Percentiles rank a stretch among this genome's conserved stretches.
Evolutionary conservation across 2,329 filamentous ascomycete species (phyloP).

Genomic region (Fusarium sp.): DNA sequence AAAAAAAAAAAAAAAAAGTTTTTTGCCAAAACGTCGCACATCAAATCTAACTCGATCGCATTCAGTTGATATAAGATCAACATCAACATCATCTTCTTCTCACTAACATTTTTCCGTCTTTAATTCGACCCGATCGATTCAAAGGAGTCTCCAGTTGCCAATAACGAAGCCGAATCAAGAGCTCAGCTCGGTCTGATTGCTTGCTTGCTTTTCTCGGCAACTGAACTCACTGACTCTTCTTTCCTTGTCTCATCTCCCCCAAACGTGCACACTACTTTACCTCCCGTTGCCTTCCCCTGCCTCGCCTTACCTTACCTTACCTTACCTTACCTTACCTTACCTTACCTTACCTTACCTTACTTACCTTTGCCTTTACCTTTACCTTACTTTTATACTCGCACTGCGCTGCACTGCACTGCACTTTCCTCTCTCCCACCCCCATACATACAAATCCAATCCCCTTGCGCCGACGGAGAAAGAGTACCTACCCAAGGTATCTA

Average conservation of each 20-base stretch:
- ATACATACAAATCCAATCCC: conserved; percentile 9
- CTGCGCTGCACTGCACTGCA: background rate
- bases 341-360: background rate
- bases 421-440: conserved; percentile 11
- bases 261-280: conserved; percentile 14
- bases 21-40: conserved; percentile 15
- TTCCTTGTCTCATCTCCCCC: conserved; percentile 24
- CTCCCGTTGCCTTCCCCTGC: background rate
- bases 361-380: background rate
- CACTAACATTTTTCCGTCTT: background rate
- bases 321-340: background rate
- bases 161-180: background rate
- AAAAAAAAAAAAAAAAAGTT: no score
- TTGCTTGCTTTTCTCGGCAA: background rate
- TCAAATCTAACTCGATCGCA: background rate
- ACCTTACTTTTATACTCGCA: background rate
- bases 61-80: background rate
- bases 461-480: conserved; percentile 24
- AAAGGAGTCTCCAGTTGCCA: background rate
- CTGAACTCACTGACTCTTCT: background rate
- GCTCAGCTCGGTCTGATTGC: background rate
- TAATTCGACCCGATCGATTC: background rate
- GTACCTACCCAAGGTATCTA: background rate
- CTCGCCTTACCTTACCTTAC: background rate
- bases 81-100: conserved; percentile 1